phyloP scores from a whole-genome alignment of 202 grass and related monocot genomes.

The Elaeis oleifera region DNA sequence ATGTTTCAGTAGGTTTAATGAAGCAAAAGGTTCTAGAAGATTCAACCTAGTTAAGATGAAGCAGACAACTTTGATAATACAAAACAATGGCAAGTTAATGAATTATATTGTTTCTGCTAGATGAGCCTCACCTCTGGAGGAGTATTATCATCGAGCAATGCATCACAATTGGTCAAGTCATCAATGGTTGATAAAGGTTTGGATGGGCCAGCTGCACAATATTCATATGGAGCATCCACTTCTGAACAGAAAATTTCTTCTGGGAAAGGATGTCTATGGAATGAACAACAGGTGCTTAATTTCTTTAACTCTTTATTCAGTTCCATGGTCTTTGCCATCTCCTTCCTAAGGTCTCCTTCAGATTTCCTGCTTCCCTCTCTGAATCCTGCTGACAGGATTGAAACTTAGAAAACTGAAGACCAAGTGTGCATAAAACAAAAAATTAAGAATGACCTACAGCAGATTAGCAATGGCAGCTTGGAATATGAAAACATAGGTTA shows the following conservation, averaged over 20 bases:
- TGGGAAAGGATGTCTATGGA: constrained; percentile 22
- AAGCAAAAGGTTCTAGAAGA: too few species aligned
- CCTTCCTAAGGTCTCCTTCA: constrained; percentile 36
- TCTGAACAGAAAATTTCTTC: constrained; percentile 19
- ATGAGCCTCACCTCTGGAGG: too few species aligned
- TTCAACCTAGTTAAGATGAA: too few species aligned
- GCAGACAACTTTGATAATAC: too few species aligned
- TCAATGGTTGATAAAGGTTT: too few species aligned
- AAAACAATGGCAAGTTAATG: too few species aligned
- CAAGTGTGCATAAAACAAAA: background rate
- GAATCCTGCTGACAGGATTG: constrained; percentile 42
- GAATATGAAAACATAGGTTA: too few species aligned
- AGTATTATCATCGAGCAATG: too few species aligned
- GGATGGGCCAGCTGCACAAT: background rate
- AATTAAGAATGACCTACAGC: background rate
- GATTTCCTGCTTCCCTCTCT: constrained; percentile 35
- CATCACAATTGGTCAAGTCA: too few species aligned
- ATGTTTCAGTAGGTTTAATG: too few species aligned
- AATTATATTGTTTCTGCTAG: too few species aligned
- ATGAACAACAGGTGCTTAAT: constrained; percentile 34
- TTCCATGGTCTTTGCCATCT: constrained; percentile 36
- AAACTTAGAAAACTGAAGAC: constrained; percentile 10
- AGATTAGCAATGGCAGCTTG: too few species aligned
- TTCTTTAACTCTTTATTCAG: constrained; percentile 42
- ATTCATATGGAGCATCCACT: constrained; percentile 11